phyloP scores from a whole-genome alignment of 768 basidiomycete genomes.

The Suillus clintonianus region DNA sequence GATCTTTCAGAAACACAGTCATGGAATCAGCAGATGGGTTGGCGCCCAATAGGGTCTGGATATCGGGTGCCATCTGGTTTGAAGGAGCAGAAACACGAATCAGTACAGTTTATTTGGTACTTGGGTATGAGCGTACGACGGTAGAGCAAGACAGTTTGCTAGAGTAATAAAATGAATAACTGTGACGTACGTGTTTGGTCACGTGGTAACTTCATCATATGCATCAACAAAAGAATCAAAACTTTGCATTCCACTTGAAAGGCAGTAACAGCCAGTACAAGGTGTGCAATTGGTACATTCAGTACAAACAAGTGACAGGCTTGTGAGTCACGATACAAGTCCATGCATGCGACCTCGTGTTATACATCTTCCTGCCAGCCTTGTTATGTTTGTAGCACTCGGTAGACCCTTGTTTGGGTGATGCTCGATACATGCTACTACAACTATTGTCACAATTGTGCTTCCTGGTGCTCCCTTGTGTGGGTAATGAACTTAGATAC shows the following conservation, averaged over 20 bases:
- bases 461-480: no score
- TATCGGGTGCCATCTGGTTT: constrained; percentile 15
- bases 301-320: background rate
- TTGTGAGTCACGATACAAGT: background rate
- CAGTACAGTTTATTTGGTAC: background rate
- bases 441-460: no score
- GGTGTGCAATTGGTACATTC: background rate
- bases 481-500: no score
- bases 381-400: background rate
- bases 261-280: background rate
- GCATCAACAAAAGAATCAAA: background rate
- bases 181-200: no score
- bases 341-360: background rate
- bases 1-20: constrained; percentile 39
- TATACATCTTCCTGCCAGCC: background rate
- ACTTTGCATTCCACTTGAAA: background rate
- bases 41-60: constrained; percentile 49
- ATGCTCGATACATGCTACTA: background rate
- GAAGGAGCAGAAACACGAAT: background rate
- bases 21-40: constrained; percentile 50
- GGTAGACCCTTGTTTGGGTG: background rate
- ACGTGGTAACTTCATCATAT: no score
- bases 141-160: background rate
- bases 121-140: background rate
- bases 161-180: no score